Evolutionary conservation across 306 rosid genomes (phyloP), one percentile per base, ranked within the genome.

Genomic region (Spatholobus suberectus): DNA sequence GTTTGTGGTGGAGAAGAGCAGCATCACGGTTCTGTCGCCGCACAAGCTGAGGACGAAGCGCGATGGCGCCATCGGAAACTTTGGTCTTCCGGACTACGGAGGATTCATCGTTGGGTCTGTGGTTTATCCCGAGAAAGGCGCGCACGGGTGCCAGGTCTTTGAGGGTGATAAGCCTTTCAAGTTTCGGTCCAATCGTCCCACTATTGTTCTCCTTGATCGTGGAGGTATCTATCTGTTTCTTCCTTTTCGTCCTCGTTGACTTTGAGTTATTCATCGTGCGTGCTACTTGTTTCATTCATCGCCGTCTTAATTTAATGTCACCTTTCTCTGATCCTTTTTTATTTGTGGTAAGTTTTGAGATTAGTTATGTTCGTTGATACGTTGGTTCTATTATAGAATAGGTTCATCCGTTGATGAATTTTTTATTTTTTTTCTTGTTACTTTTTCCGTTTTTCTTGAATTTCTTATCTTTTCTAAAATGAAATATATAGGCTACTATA

Each of bases 41-140:
- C 49, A 54, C 17, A 69, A 70, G 7, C 12, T 90, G 23, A 63
- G 85, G 61, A 44, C 88, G 0, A 92, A 89, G 74, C 92, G 46
- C 4, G 94, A 92, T 23, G 98, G 94, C 8, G 91, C 99, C 0
- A 88, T 92, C 15, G 98, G 87, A 5, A 96, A 96, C 89, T 96
- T 96, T 37, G 99, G 99, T n/a, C 55, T 94, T 55, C 99, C 99
- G 0, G 91, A 93, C 59, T 96, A 96, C 70, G 99, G 99, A 51
- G 99, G 97, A 0, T 96, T 69, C 75, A 70, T 96, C 5, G 81
- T 91, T 8, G 99, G 99, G 11, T 82, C 92, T 14, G 88, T 94
- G 14, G 82, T 88, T 32, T 92, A 96, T 83, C 96, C 99, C 1
- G 85, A 81, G 0, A 87, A 83, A 80, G 89, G 73, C 2, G 35